Percentiles rank a stretch among this genome's conserved stretches.
Conservation (phyloP, 139 green algal genomes). For the Chlamydomonas sp. region DNA sequence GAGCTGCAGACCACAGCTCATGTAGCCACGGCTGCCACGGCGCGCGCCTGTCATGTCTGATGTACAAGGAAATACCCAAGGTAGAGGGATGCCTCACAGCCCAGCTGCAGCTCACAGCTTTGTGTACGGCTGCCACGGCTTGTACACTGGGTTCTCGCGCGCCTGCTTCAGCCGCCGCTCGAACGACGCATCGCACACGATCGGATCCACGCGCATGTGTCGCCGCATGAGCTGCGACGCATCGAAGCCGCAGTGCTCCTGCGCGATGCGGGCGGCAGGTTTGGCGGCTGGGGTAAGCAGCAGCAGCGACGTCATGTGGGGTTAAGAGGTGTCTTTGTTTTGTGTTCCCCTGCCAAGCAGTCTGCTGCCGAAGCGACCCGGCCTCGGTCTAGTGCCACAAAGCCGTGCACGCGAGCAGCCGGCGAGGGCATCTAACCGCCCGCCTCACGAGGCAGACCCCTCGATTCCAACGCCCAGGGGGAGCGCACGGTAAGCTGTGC, state of each 20-base stretch:
- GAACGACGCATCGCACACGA: neutral
- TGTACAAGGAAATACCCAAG: too few relatives aligned
- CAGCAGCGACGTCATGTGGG: neutral
- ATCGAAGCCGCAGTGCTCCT: neutral
- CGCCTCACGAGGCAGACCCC: too few relatives aligned
- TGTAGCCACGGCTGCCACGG: too few relatives aligned
- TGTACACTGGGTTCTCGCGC: neutral
- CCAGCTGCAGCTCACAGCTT: too few relatives aligned
- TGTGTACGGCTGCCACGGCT: constrained; percentile 2
- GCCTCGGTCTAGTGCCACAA: neutral
- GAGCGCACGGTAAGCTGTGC: too few relatives aligned
- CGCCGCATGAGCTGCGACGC: neutral
- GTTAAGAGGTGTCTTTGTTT: neutral
- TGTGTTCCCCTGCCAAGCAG: neutral
- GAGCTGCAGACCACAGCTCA: too few relatives aligned
- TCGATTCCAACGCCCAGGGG: too few relatives aligned
- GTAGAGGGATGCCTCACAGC: too few relatives aligned
- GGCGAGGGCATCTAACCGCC: too few relatives aligned
- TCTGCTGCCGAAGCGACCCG: neutral
- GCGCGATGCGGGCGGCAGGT: neutral
- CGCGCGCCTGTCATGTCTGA: too few relatives aligned
- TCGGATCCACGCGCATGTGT: constrained; percentile 1
- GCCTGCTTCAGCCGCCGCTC: neutral
- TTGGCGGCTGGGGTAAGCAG: neutral
- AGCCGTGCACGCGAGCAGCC: too few relatives aligned